Evolutionary conservation across 257 asterid species (phyloP), one percentile per base, ranked within the genome.

Genomic region (Echites panduratus): DNA sequence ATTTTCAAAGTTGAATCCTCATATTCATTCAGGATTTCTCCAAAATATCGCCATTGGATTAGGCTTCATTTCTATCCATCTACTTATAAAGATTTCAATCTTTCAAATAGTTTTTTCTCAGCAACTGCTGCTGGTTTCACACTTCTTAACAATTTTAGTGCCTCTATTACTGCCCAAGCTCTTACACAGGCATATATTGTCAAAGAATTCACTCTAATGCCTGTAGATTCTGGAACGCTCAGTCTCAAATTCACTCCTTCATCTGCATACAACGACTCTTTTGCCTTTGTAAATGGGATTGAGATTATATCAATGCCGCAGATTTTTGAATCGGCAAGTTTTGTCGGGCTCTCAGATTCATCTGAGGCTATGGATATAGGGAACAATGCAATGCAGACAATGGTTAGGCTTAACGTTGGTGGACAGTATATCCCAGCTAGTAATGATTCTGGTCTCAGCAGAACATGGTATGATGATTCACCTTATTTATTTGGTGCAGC

Each of bases 21-120:
- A 0, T 89, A 89, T 61, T 71, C 49, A 13, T 84, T 91, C 80
- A 16, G 74, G 0, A 29, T 88, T 66, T 83, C 89, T 6, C 82
- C 88, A 0, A 49, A 48, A 0, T 38, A 19, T 26, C 87, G 95
- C 54, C 90, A 91, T 62, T 88, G 87, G 87, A 76, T 91, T 19
- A 76, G 95, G 66, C 95, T 91, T 48, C 91, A 91, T 79, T 91
- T 89, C 76, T 89, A 91, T 65, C 96, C 97, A 2, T 69, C 92
- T 65, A 44, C 75, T 48, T 88, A 88, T 77, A 43, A 47, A 0
- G 70, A 77, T 38, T 73, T 79, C 49, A 80, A 84, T 59, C 44
- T 84, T 41, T 72, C 82, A 9, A 54, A 73, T 32, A 80, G 90
- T 2, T 82, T 81, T 56, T 85, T 91, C 81, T 79, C 91, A 0